phyloP scores from a whole-genome alignment of 495 filamentous ascomycete genomes.

The Pyrenopolyporus hunteri region DNA sequence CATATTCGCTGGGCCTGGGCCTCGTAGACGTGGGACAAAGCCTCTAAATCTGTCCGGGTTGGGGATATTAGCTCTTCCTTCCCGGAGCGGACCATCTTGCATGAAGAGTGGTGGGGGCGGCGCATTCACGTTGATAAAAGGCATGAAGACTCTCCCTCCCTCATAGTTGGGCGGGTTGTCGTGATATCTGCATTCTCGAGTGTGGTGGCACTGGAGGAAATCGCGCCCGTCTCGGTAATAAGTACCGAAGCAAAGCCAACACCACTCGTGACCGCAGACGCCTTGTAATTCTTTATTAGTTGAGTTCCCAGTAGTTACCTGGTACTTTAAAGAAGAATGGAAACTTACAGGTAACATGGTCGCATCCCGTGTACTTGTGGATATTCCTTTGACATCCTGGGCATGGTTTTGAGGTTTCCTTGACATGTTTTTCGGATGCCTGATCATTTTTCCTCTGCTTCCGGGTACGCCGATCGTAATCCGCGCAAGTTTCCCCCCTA shows the following conservation, averaged over 20 bases:
- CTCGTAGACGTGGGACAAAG: too few species aligned
- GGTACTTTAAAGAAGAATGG: not conserved
- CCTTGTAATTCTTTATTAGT: constrained; percentile 33
- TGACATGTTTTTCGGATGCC: constrained; percentile 48
- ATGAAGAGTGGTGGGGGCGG: not conserved
- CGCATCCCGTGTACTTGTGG: constrained; percentile 53
- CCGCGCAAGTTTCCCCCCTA: constrained; percentile 53
- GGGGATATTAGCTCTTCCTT: too few species aligned
- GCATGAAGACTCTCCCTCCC: constrained; percentile 26
- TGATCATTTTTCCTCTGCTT: constrained; percentile 43
- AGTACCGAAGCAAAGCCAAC: constrained; percentile 49
- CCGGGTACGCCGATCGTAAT: constrained; percentile 48
- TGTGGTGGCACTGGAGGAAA: constrained; percentile 46
- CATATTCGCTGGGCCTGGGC: too few species aligned
- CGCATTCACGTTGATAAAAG: constrained; percentile 14
- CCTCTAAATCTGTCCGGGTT: too few species aligned
- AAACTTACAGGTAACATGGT: constrained; percentile 55
- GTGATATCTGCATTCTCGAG: constrained; percentile 40
- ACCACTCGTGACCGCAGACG: constrained; percentile 53
- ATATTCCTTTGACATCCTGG: constrained; percentile 53
- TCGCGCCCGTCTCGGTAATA: constrained; percentile 39
- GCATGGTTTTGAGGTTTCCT: constrained; percentile 50
- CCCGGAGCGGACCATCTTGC: too few species aligned
- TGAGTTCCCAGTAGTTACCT: not conserved
- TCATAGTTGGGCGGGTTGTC: constrained; percentile 36